Conservation (phyloP, 306 rosid species). For the Neltuma alba region DNA sequence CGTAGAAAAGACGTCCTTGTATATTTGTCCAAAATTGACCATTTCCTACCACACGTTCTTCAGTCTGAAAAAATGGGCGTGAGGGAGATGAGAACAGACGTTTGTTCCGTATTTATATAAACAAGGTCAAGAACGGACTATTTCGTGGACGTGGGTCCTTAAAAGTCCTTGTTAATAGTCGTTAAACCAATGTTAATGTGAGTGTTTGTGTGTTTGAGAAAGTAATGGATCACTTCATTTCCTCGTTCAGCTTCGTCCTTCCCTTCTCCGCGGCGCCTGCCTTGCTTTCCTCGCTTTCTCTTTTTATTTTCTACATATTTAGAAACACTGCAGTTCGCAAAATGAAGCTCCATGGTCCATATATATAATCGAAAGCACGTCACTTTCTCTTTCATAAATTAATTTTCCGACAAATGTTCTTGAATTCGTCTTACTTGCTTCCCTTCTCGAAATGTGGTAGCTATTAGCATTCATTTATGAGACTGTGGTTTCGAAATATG, state of each 20-base stretch:
- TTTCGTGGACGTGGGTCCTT: not conserved
- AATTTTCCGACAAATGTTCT: not conserved
- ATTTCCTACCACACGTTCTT: not conserved
- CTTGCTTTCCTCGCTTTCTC: conserved; percentile 30
- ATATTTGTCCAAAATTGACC: not conserved
- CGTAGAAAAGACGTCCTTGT: no score
- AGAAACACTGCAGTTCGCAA: not conserved
- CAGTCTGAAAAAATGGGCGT: no score
- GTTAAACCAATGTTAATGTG: not conserved
- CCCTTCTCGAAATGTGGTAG: not conserved
- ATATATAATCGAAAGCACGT: not conserved
- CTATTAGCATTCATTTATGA: conserved; percentile 15
- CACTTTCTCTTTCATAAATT: not conserved
- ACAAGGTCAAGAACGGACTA: not conserved
- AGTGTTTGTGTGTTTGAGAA: not conserved
- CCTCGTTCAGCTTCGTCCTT: not conserved
- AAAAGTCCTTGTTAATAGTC: not conserved
- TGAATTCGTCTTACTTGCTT: not conserved
- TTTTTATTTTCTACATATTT: not conserved
- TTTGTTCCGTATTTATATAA: no score
- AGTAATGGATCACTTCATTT: not conserved
- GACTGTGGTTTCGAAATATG: conserved; percentile 6
- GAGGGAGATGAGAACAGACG: no score
- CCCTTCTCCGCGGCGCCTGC: conserved; percentile 31
- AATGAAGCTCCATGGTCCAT: not conserved